These are phyloP conservation scores for Avena insularis DNA, from an alignment of 176 grass and related monocot genomes.

Conservation along the genomic window DNA sequence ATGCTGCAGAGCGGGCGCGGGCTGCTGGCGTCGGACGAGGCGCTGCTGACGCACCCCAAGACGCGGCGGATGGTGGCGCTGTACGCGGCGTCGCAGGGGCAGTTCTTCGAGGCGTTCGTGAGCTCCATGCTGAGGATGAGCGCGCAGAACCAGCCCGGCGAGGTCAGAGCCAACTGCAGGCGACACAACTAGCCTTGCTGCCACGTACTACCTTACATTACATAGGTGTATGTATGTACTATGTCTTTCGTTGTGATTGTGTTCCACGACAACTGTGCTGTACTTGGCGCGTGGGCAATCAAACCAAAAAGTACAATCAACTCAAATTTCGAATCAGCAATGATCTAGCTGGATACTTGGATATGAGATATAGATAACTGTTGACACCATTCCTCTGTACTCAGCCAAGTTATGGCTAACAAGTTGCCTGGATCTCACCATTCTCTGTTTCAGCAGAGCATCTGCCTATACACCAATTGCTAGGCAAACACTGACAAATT, in stretches of 20 bases:
- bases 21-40: slow-evolving; percentile 77
- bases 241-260: not conserved
- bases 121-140: slow-evolving; percentile 86
- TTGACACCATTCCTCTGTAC: no score
- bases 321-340: not conserved
- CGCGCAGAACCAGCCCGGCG: slow-evolving; percentile 60
- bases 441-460: no score
- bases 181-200: slow-evolving; percentile 20
- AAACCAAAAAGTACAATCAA: not conserved
- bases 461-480: no score
- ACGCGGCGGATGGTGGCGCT: slow-evolving; percentile 55
- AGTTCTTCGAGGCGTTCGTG: slow-evolving; percentile 67
- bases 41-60: slow-evolving; percentile 79
- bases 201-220: not conserved
- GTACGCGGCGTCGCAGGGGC: slow-evolving; percentile 65
- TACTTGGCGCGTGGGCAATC: not conserved
- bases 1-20: slow-evolving; percentile 60
- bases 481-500: no score
- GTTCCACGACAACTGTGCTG: not conserved
- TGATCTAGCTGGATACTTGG: no score
- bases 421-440: no score
- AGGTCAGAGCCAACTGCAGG: slow-evolving; percentile 81
- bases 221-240: not conserved
- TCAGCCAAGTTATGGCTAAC: no score
- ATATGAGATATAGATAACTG: no score